These are phyloP conservation scores for Magnaporthiopsis incrustans DNA, from an alignment of 2,329 filamentous ascomycete genomes.

Conservation along the genomic window DNA sequence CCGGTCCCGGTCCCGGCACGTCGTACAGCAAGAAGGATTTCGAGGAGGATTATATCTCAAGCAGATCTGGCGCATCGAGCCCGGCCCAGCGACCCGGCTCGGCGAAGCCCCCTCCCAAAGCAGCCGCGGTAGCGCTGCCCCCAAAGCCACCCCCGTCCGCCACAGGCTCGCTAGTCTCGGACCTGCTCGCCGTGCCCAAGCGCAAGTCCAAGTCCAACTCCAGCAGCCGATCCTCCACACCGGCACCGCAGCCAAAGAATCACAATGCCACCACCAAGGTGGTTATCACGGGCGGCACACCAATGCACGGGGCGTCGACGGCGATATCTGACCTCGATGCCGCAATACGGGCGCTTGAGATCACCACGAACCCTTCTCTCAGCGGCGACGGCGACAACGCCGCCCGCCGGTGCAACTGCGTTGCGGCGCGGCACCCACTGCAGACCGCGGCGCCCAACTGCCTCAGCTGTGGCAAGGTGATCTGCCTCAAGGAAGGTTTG, in stretches of 20 bases:
- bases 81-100: slow-evolving; percentile 29
- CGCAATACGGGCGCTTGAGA: slow-evolving; percentile 80
- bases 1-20: slow-evolving; percentile 53
- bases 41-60: slow-evolving; percentile 65
- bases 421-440: slow-evolving; percentile 78
- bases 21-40: slow-evolving; percentile 68
- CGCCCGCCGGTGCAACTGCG: slow-evolving; percentile 73
- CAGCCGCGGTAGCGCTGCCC: slow-evolving; percentile 38
- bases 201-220: slow-evolving; percentile 45
- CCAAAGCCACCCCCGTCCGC: slow-evolving; percentile 57
- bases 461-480: slow-evolving; percentile 83
- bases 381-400: slow-evolving; percentile 32
- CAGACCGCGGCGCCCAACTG: slow-evolving; percentile 92
- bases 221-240: slow-evolving; percentile 42
- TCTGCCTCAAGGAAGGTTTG: slow-evolving; percentile 88
- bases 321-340: slow-evolving; percentile 65
- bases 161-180: slow-evolving; percentile 73
- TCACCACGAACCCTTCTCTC: slow-evolving; percentile 80
- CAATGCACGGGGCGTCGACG: slow-evolving; percentile 75
- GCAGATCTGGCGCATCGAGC: slow-evolving; percentile 30
- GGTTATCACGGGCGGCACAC: slow-evolving; percentile 65
- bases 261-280: slow-evolving; percentile 41
- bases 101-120: slow-evolving; percentile 33
- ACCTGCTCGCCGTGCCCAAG: slow-evolving; percentile 45
- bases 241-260: slow-evolving; percentile 36